Evolutionary conservation across 2,329 filamentous ascomycete species (phyloP), one percentile per base, ranked within the genome.

Genomic region (Pestalotiopsis sp.): DNA sequence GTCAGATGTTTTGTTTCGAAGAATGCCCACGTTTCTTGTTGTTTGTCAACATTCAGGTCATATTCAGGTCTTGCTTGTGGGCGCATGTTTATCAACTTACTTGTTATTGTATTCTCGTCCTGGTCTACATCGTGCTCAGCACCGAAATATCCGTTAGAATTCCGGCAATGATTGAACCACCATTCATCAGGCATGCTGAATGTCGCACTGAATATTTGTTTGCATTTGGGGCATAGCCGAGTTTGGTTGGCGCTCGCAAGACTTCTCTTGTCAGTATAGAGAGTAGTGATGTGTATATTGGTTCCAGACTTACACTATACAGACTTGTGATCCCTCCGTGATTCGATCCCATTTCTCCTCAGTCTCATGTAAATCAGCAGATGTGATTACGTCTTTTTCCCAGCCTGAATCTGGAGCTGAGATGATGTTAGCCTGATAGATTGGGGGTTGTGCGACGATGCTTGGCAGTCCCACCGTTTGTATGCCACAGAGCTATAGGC

Each of bases 111-210:
- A 69, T 68, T 2, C 56, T 39, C 0, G 58, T 41, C 12, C 71
- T 17, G 2, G 79, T 67, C 1, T 73, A 70, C 62, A 81, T 81
- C 4, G 76, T 71, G 13, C 75, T 78, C 75, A 61, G 75, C 77
- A 0, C 81, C 81, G 69, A 83, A 81, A 39, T 81, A 80, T 0
- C 80, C 81, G n/a, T 82, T 83, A 2, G 80, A 76, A 45, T 77
- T 76, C 14, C 71, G 71, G 57, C 73, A 76, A 45, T 78, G 75
- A 4, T 74, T 70, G 1, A 78, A 75, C 81, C 81, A 83, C 79
- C 79, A 83, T 0, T 75, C 45, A 13, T 76, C 68, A 1, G 79
- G 79, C 13, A 82, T 78, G 2, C 27, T 31, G 57, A 79, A 78
- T 0, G 27, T 66, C 1, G 73, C 14, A 1, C 69, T 72, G 60